phyloP scores from a whole-genome alignment of 345 rosid species.

The Salix koriyanagi region DNA sequence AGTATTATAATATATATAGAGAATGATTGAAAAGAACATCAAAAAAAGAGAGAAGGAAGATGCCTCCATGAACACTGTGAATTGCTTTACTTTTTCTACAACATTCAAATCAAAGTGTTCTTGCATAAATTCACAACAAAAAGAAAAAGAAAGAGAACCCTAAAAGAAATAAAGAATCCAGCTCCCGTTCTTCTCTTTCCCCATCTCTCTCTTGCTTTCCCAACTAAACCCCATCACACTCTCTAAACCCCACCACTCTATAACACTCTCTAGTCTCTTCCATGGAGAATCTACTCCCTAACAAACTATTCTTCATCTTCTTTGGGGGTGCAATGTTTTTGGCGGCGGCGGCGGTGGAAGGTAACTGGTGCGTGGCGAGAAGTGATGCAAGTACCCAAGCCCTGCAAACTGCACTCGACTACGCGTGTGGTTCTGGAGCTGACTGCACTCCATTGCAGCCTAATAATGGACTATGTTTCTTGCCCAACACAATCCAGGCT shows the following conservation, averaged over 20 bases:
- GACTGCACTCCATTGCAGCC: slow-evolving; percentile 61
- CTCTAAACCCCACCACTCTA: neutral
- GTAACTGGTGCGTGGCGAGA: slow-evolving; percentile 71
- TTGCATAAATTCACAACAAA: neutral
- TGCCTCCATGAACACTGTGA: neutral
- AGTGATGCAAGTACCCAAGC: slow-evolving; percentile 59
- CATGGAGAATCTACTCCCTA: neutral
- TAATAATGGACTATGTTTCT: slow-evolving; percentile 45
- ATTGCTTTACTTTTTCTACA: neutral
- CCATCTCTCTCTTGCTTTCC: slow-evolving; percentile 5
- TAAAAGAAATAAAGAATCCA: slow-evolving; percentile 2
- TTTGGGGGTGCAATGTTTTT: neutral
- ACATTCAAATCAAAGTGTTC: neutral
- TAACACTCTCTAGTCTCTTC: neutral
- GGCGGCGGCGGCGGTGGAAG: neutral
- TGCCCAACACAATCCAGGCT: slow-evolving; percentile 64
- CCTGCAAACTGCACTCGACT: slow-evolving; percentile 57
- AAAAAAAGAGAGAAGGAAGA: neutral
- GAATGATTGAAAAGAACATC: neutral
- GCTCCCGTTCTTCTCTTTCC: neutral
- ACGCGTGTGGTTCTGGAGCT: slow-evolving; percentile 67
- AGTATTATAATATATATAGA: neutral
- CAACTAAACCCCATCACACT: neutral
- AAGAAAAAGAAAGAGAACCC: neutral
- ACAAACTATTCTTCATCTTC: neutral